Evolutionary conservation across 2,329 filamentous ascomycete genomes (phyloP).

Genomic region (Dothiorella sarmentorum): DNA sequence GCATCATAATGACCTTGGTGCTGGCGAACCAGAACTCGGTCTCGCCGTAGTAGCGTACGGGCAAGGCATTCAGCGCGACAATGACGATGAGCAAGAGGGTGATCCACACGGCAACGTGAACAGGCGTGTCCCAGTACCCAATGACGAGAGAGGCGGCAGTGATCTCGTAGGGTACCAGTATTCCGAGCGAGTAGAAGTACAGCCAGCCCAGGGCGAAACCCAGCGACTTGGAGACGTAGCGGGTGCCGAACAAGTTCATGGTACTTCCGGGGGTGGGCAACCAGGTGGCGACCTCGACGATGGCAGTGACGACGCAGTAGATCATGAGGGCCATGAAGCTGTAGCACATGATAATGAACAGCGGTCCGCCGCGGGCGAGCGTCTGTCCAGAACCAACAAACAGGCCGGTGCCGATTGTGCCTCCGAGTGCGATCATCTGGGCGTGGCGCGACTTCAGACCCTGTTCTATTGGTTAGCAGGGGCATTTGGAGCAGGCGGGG

Average conservation of each 20-base stretch:
- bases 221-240: conserved; percentile 44
- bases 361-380: conserved; percentile 39
- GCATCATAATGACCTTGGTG: conserved; percentile 51
- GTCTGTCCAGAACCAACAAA: conserved; percentile 42
- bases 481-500: neutral
- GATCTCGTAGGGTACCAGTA: conserved; percentile 36
- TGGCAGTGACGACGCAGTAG: conserved; percentile 47
- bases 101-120: conserved; percentile 42
- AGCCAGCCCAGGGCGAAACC: conserved; percentile 48
- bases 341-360: conserved; percentile 45
- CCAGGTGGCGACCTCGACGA: conserved; percentile 56
- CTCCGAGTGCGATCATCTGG: conserved; percentile 27
- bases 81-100: conserved; percentile 38
- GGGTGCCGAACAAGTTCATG: conserved; percentile 49
- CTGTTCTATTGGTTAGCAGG: neutral
- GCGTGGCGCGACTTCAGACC: conserved; percentile 24
- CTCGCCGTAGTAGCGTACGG: conserved; percentile 52
- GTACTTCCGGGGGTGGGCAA: conserved; percentile 54
- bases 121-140: conserved; percentile 38
- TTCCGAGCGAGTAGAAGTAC: conserved; percentile 35
- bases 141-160: conserved; percentile 38
- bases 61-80: conserved; percentile 46
- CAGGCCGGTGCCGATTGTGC: conserved; percentile 28
- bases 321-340: conserved; percentile 46
- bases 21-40: conserved; percentile 54